phyloP scores from a whole-genome alignment of 2,329 filamentous ascomycete genomes.

The Xylaria sp. region DNA sequence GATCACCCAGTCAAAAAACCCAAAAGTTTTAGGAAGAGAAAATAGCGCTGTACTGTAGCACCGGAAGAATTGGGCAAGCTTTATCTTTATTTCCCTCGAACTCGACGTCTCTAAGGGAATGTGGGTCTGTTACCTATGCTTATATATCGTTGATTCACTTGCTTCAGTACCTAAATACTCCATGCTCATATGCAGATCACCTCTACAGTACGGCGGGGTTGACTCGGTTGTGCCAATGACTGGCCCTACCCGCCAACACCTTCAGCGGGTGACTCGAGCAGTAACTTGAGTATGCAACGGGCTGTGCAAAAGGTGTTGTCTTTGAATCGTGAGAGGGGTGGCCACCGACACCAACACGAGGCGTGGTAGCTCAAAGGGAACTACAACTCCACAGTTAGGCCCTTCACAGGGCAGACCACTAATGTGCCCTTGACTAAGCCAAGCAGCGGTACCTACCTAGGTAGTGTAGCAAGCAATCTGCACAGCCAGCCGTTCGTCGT shows the following conservation, averaged over 20 bases:
- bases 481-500: conserved; percentile 16
- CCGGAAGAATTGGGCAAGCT: no score
- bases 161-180: not conserved
- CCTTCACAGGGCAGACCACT: conserved; percentile 26
- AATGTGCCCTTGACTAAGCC: not conserved
- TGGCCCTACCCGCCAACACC: not conserved
- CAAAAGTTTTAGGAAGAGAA: not conserved
- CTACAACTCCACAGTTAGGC: conserved; percentile 26
- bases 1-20: no score
- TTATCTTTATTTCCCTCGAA: no score
- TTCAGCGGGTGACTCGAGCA: no score
- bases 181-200: not conserved
- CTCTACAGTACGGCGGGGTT: not conserved
- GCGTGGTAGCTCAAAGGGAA: not conserved
- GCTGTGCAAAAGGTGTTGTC: not conserved
- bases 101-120: no score
- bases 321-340: not conserved
- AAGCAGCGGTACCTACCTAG: no score
- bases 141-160: not conserved
- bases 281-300: not conserved
- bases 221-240: not conserved
- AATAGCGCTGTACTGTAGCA: no score
- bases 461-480: not conserved
- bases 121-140: not conserved
- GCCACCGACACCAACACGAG: not conserved